phyloP scores from a whole-genome alignment of 148 eudicot genomes.

The Fallopia convolvulus region DNA sequence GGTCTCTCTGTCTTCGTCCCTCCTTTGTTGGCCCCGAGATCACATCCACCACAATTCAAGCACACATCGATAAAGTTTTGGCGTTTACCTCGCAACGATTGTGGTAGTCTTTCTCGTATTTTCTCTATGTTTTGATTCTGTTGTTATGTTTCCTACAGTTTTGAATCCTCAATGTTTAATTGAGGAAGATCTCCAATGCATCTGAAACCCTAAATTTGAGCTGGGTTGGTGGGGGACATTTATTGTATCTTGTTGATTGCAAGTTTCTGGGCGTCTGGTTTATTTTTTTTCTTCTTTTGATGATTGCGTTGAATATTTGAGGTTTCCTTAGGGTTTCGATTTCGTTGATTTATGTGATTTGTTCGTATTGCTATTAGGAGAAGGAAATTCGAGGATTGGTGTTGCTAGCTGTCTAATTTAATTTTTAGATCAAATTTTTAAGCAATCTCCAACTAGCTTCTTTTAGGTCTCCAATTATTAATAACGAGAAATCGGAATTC shows the following conservation, averaged over 20 bases:
- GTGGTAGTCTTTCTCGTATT: not conserved
- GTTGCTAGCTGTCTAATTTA: not conserved
- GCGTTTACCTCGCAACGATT: conserved; percentile 8
- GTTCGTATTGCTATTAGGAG: not conserved
- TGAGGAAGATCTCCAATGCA: not conserved
- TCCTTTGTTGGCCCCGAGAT: not conserved
- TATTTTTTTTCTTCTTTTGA: not conserved
- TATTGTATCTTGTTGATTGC: not conserved
- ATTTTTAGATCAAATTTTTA: not conserved
- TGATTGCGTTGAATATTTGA: not conserved
- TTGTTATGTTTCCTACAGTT: not conserved
- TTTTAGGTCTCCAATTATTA: not conserved
- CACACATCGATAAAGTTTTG: not conserved
- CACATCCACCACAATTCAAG: conserved; percentile 1
- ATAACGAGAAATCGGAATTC: not conserved
- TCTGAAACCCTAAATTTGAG: not conserved
- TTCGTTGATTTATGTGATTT: not conserved
- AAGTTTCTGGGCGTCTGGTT: not conserved
- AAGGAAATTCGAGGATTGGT: not conserved
- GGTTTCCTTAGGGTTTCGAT: not conserved
- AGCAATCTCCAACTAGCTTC: not conserved
- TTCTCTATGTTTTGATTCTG: not conserved
- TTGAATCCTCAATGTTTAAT: not conserved
- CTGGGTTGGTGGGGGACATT: not conserved
- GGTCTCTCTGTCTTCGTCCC: not conserved